phyloP scores from a whole-genome alignment of 495 filamentous ascomycete species.

The Neurospora discreta region DNA sequence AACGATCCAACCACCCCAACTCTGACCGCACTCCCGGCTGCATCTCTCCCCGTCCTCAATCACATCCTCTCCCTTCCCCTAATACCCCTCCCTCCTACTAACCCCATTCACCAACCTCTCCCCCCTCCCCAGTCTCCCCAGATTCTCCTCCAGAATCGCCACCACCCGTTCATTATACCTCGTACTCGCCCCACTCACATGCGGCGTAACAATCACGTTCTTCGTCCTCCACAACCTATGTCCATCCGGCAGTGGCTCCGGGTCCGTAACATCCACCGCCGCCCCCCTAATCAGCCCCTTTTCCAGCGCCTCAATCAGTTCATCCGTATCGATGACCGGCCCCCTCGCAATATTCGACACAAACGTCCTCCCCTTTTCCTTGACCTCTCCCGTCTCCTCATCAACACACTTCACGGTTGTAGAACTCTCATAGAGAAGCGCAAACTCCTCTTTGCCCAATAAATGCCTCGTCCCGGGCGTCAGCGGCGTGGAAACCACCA shows the following conservation, averaged over 20 bases:
- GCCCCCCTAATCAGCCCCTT: conserved; percentile 50
- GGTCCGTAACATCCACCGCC: conserved; percentile 79
- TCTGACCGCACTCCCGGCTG: not conserved
- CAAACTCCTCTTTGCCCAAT: conserved; percentile 53
- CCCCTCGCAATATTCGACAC: conserved; percentile 70
- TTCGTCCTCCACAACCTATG: conserved; percentile 61
- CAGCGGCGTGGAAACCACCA: conserved; percentile 64
- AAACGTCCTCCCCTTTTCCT: conserved; percentile 32
- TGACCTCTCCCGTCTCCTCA: too few relatives aligned
- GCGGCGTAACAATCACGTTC: conserved; percentile 71
- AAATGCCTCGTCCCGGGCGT: conserved; percentile 58
- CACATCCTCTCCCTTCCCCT: not conserved
- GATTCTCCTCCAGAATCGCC: conserved; percentile 46
- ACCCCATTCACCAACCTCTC: conserved; percentile 58
- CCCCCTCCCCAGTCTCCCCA: conserved; percentile 47
- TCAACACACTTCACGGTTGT: too few relatives aligned
- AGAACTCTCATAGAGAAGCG: conserved; percentile 32
- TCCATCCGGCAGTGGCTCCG: conserved; percentile 64
- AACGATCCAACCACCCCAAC: not conserved
- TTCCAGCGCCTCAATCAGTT: conserved; percentile 52
- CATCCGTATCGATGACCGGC: conserved; percentile 56
- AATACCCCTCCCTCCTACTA: conserved; percentile 50
- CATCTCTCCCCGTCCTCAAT: not conserved
- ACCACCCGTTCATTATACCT: conserved; percentile 53
- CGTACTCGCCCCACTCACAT: conserved; percentile 53